Conservation (phyloP, 352 stramenopile genomes). For the Peronospora belbahrii region DNA sequence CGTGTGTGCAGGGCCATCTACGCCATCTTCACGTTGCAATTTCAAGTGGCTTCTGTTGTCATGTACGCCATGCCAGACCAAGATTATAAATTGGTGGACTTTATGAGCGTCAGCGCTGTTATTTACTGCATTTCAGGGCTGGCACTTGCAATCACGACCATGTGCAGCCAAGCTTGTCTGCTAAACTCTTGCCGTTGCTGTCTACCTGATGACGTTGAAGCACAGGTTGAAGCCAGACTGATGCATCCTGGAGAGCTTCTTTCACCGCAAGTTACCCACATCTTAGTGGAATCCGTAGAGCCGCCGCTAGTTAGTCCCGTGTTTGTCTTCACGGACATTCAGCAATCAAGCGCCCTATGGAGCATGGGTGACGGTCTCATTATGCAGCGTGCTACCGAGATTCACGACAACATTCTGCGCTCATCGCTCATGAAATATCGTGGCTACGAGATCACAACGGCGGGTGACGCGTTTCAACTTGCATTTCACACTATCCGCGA, state of each 20-base stretch:
- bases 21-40: slow-evolving; percentile 49
- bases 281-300: slow-evolving; percentile 25
- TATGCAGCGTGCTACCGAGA: slow-evolving; percentile 42
- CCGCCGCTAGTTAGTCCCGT: slow-evolving; percentile 39
- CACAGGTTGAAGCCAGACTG: slow-evolving; percentile 31
- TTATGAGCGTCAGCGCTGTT: slow-evolving; percentile 32
- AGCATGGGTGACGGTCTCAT: slow-evolving; percentile 27
- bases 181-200: slow-evolving; percentile 30
- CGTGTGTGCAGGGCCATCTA: slow-evolving; percentile 38
- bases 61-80: slow-evolving; percentile 27
- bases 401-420: slow-evolving; percentile 48
- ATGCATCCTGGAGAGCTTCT: slow-evolving; percentile 30
- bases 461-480: slow-evolving; percentile 47
- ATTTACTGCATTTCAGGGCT: slow-evolving; percentile 33
- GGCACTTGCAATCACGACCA: slow-evolving; percentile 36
- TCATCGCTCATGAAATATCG: slow-evolving; percentile 39
- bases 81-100: slow-evolving; percentile 21
- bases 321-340: slow-evolving; percentile 63
- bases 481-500: slow-evolving; percentile 51
- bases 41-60: slow-evolving; percentile 38
- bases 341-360: slow-evolving; percentile 54
- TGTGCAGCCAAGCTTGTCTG: slow-evolving; percentile 41
- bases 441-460: slow-evolving; percentile 57
- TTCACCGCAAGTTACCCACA: slow-evolving; percentile 22
- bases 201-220: slow-evolving; percentile 38